Conservation (phyloP, 306 rosid species). For the Inga oerstediana region DNA sequence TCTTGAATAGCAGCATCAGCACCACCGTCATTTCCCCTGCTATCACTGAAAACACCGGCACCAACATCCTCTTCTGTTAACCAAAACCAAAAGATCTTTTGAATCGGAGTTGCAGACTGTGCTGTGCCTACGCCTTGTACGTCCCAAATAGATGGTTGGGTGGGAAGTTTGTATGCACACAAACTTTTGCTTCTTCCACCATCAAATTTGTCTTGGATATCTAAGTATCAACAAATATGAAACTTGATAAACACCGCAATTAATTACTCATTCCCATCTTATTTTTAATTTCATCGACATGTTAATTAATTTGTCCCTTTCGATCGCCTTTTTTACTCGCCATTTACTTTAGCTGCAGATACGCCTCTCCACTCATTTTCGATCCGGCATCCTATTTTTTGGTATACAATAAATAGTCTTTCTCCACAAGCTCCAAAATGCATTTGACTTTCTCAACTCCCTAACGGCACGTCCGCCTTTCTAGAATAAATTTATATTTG, state of each 20-base stretch:
- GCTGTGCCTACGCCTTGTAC: neutral
- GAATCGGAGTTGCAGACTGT: neutral
- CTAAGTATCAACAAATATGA: neutral
- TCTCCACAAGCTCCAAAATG: neutral
- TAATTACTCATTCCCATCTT: neutral
- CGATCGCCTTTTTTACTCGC: neutral
- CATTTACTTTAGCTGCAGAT: neutral
- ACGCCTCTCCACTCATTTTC: neutral
- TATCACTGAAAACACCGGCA: conserved; percentile 57
- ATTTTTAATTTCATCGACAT: neutral
- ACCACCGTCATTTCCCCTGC: conserved; percentile 56
- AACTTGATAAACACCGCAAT: neutral
- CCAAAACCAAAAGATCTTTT: neutral
- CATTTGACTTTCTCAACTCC: conserved; percentile 11
- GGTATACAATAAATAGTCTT: neutral
- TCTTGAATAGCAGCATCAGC: conserved; percentile 56
- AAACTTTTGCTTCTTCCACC: neutral
- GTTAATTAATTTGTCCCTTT: neutral
- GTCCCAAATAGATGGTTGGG: neutral
- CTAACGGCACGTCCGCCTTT: neutral
- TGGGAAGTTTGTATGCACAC: neutral
- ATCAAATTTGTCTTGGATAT: neutral
- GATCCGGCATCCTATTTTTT: neutral
- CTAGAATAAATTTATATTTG: neutral
- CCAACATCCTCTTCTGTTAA: conserved; percentile 49